A percentile compares a stretch with the other conserved stretches of the same genome.
Conservation (phyloP, 495 filamentous ascomycete genomes). For the Lophium mytilinum region DNA sequence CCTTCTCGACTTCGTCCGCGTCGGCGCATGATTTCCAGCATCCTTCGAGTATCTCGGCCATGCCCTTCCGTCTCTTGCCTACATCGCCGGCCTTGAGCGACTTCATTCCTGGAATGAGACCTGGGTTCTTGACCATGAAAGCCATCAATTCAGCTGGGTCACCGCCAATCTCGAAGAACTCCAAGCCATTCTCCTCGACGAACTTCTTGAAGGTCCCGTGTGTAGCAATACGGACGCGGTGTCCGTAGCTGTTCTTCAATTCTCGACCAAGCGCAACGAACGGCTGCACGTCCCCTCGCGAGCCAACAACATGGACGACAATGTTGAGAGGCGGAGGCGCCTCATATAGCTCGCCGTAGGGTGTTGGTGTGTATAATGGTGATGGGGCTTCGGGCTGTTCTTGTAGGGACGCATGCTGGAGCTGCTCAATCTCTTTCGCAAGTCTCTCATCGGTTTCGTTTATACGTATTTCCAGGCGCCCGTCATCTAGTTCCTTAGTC, state of each 20-base stretch:
- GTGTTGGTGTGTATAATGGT: not conserved
- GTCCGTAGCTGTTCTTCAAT: conserved; percentile 55
- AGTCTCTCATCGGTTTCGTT: not conserved
- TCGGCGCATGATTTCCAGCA: conserved; percentile 73
- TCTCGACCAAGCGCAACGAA: conserved; percentile 61
- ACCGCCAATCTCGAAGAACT: conserved; percentile 75
- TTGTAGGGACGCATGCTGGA: not conserved
- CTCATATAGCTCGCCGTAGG: not conserved
- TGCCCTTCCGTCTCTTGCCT: conserved; percentile 52
- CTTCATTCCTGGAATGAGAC: conserved; percentile 63
- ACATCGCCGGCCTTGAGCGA: conserved; percentile 62
- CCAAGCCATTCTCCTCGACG: conserved; percentile 59
- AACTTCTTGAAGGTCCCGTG: conserved; percentile 63
- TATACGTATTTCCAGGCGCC: not conserved
- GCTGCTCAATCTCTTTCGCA: not conserved
- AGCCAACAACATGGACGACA: conserved; percentile 73
- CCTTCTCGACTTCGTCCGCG: conserved; percentile 42
- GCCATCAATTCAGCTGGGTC: conserved; percentile 75
- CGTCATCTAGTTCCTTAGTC: not conserved
- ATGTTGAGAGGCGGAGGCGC: conserved; percentile 47
- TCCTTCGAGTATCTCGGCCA: conserved; percentile 64
- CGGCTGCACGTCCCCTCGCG: conserved; percentile 71
- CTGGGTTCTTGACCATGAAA: conserved; percentile 81
- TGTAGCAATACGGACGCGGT: conserved; percentile 70
- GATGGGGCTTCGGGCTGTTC: not conserved